These are phyloP conservation scores for Gossypium schwendimanii DNA, from an alignment of 441 rosid species.

Conservation along the genomic window DNA sequence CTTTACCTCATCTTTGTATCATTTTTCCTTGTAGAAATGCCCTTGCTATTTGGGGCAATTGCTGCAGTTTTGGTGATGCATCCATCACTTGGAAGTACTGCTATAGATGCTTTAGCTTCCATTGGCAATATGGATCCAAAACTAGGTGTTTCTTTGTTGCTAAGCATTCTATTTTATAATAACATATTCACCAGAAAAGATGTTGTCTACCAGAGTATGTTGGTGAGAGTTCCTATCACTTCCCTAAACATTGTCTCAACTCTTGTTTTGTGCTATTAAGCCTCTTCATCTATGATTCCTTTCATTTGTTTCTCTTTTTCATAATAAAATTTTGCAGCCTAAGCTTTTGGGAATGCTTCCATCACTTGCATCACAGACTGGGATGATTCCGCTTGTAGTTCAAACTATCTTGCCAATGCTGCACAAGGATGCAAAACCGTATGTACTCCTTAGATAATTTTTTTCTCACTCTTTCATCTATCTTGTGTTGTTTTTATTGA, in stretches of 20 bases:
- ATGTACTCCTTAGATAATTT: slow-evolving; percentile 26
- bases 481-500: neutral
- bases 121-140: slow-evolving; percentile 58
- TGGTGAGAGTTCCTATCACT: slow-evolving; percentile 42
- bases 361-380: slow-evolving; percentile 72
- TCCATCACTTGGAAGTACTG: slow-evolving; percentile 46
- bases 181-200: slow-evolving; percentile 60
- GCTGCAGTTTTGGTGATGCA: slow-evolving; percentile 67
- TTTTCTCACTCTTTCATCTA: slow-evolving; percentile 5
- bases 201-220: slow-evolving; percentile 27
- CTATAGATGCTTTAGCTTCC: slow-evolving; percentile 55
- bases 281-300: slow-evolving; percentile 9
- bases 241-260: neutral
- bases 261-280: slow-evolving; percentile 9
- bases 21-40: slow-evolving; percentile 40
- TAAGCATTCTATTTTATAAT: slow-evolving; percentile 63
- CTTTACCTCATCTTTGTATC: neutral
- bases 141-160: slow-evolving; percentile 68
- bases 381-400: slow-evolving; percentile 77
- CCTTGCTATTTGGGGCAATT: slow-evolving; percentile 56
- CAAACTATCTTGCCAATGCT: slow-evolving; percentile 85
- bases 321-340: slow-evolving; percentile 39
- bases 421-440: slow-evolving; percentile 62
- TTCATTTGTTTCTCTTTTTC: neutral
- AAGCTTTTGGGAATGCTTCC: slow-evolving; percentile 84